Evolutionary conservation across 805 yeast species (phyloP).

Genomic region (Ogataea trehaloabstinens): DNA sequence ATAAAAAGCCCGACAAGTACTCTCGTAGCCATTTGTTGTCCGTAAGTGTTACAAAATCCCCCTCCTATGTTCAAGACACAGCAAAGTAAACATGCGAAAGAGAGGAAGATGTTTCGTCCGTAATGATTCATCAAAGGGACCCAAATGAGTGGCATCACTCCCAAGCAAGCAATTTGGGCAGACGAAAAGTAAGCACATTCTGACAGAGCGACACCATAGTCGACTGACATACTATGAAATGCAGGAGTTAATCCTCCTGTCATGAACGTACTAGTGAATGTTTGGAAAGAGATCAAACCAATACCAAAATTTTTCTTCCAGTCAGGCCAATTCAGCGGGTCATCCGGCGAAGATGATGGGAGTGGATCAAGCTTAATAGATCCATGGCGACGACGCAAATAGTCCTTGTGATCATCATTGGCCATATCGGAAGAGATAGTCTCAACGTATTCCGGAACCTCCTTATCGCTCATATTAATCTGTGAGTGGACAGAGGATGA

Average conservation of each 20-base stretch:
- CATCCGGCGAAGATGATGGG: slow-evolving; percentile 5
- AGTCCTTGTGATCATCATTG: too few relatives aligned
- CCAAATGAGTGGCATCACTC: slow-evolving; percentile 8
- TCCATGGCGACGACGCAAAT: too few relatives aligned
- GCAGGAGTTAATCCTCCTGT: slow-evolving; percentile 7
- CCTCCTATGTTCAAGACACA: slow-evolving; percentile 8
- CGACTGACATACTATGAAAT: slow-evolving; percentile 2
- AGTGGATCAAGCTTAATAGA: slow-evolving; percentile 5
- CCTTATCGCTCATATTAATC: too few relatives aligned
- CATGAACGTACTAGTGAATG: slow-evolving; percentile 9
- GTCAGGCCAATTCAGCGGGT: slow-evolving; percentile 9
- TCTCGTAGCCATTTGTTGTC: slow-evolving; percentile 10
- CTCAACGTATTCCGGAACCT: too few relatives aligned
- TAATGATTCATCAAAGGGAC: slow-evolving; percentile 9
- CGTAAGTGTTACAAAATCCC: slow-evolving; percentile 8
- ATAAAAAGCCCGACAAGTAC: slow-evolving; percentile 5
- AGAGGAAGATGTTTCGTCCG: slow-evolving; percentile 7
- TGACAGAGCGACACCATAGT: slow-evolving; percentile 3
- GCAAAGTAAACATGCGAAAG: slow-evolving; percentile 4
- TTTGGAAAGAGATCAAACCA: slow-evolving; percentile 7
- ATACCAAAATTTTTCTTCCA: slow-evolving; percentile 8
- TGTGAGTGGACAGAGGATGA: too few relatives aligned
- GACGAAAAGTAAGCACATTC: slow-evolving; percentile 7
- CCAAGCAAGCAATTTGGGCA: slow-evolving; percentile 7
- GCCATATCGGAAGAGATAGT: too few relatives aligned